Base-by-base conservation (phyloP, 495 filamentous ascomycete genomes). In the Daldinia caldariorum region DNA sequence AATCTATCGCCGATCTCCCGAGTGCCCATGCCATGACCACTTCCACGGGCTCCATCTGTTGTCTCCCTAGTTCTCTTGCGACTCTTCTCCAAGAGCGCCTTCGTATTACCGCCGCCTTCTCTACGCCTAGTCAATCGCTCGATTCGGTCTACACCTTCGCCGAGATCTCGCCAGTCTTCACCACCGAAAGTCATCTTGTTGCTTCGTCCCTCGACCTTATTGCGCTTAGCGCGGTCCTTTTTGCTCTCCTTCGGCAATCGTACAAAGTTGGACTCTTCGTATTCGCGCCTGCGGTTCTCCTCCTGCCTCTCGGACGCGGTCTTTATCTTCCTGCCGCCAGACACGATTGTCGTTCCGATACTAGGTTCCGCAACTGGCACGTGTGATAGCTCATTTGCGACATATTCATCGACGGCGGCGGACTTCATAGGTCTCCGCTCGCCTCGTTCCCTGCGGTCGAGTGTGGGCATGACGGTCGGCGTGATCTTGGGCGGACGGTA, bases 231-330 rank as follows among this genome's bases (percentile, higher is more conserved):
- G 38, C 80, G 76, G 20, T 94, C 91, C 82, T 92, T 92, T 85
- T 94, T 94, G 77, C 88, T 90, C 73, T 90, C 86, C 77, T 88
- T 89, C 16, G 92, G 92, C 73, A 97, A 82, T 58, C 94, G 86
- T 20, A 93, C 87, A 74, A 96, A 93, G 80, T 97, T 94, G 65
- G 80, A 83, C 81, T 97, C 94, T 81, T 97, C 94, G 78, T 95
- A 97, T 29, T 88, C 85, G 43, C 82, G 84, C 47, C 89, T 82
- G 74, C 94, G 93, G 3, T 84, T 83, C 79, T 97, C 94, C 35
- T 85, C 86, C 50, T 85, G 83, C 29, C 88, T 85, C 72, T 94
- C 91, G 20, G 86, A 83, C 22, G 86, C 85, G 2, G 89, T 89
- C 83, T 93, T 92, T 62, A 85, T 85, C 63, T 88, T 88, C 61